These are phyloP conservation scores for Zalaria obscura DNA, from an alignment of 2,329 filamentous ascomycete genomes.

Conservation along the genomic window DNA sequence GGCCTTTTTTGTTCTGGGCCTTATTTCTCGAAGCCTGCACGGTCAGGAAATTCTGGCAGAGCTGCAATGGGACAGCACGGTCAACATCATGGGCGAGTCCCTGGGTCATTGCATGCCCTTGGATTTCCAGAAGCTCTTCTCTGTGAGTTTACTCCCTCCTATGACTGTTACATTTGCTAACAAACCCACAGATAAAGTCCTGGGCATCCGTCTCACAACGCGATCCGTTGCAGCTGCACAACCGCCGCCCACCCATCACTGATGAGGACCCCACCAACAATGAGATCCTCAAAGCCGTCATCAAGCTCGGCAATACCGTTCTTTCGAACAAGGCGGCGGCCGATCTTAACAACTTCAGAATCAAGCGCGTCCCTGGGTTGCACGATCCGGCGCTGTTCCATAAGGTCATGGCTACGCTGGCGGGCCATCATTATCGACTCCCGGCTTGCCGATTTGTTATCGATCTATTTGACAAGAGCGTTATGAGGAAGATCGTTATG, in stretches of 20 bases:
- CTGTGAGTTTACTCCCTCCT: conserved; percentile 28
- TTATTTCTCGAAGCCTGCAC: conserved; percentile 84
- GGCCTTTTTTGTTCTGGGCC: conserved; percentile 85
- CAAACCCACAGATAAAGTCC: conserved; percentile 19
- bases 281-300: conserved; percentile 70
- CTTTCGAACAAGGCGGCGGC: conserved; percentile 74
- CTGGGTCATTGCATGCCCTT: conserved; percentile 78
- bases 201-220: conserved; percentile 13
- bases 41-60: conserved; percentile 84
- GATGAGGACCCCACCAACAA: conserved; percentile 46
- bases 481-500: conserved; percentile 73
- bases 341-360: conserved; percentile 63
- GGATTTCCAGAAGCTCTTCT: conserved; percentile 65
- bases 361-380: conserved; percentile 62
- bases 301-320: conserved; percentile 85
- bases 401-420: conserved; percentile 70
- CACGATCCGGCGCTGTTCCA: conserved; percentile 65
- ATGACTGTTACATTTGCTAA: not conserved
- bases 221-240: not conserved
- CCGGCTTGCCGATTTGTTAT: conserved; percentile 80
- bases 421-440: conserved; percentile 79
- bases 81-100: conserved; percentile 67
- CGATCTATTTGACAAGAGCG: conserved; percentile 84
- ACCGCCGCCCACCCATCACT: conserved; percentile 2
- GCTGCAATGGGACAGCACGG: conserved; percentile 84